These are phyloP conservation scores for Leptosphaerulina australis DNA, from an alignment of 2,329 filamentous ascomycete genomes.

Conservation along the genomic window DNA sequence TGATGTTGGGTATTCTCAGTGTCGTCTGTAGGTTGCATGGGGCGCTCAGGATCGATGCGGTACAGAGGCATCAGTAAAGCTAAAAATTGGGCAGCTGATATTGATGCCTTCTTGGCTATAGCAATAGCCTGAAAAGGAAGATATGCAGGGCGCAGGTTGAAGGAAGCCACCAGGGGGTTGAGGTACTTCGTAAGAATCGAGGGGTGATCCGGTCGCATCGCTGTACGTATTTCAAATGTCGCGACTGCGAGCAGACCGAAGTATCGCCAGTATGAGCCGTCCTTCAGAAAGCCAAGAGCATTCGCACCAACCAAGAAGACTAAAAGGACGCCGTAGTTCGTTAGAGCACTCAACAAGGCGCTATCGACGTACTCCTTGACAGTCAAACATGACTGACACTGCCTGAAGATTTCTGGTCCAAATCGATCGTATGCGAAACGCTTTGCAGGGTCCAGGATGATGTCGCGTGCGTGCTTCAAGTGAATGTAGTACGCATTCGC, in stretches of 20 bases:
- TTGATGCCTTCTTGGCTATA: slow-evolving; percentile 74
- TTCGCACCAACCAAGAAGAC: slow-evolving; percentile 41
- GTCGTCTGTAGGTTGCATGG: slow-evolving; percentile 31
- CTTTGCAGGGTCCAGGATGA: slow-evolving; percentile 80
- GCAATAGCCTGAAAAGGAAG: slow-evolving; percentile 85
- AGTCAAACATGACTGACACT: slow-evolving; percentile 64
- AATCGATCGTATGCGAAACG: slow-evolving; percentile 81
- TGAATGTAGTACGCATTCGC: slow-evolving; percentile 71
- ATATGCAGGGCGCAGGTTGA: slow-evolving; percentile 62
- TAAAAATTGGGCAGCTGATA: slow-evolving; percentile 64
- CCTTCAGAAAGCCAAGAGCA: slow-evolving; percentile 42
- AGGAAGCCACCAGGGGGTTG: slow-evolving; percentile 55
- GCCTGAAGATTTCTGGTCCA: slow-evolving; percentile 69
- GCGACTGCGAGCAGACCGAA: slow-evolving; percentile 60
- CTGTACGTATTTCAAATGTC: slow-evolving; percentile 62
- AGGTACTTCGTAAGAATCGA: slow-evolving; percentile 53
- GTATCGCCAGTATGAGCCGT: slow-evolving; percentile 54
- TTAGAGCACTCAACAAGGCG: slow-evolving; percentile 57
- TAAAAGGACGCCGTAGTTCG: slow-evolving; percentile 38
- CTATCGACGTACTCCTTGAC: slow-evolving; percentile 73
- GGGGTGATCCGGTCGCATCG: slow-evolving; percentile 59
- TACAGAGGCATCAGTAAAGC: slow-evolving; percentile 45
- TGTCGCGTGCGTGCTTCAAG: slow-evolving; percentile 82
- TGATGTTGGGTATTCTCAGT: slow-evolving; percentile 54
- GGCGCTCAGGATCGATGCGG: slow-evolving; percentile 36